Conservation (phyloP, 371 early-diverging fungal genomes). For the Ordospora pajunii region DNA sequence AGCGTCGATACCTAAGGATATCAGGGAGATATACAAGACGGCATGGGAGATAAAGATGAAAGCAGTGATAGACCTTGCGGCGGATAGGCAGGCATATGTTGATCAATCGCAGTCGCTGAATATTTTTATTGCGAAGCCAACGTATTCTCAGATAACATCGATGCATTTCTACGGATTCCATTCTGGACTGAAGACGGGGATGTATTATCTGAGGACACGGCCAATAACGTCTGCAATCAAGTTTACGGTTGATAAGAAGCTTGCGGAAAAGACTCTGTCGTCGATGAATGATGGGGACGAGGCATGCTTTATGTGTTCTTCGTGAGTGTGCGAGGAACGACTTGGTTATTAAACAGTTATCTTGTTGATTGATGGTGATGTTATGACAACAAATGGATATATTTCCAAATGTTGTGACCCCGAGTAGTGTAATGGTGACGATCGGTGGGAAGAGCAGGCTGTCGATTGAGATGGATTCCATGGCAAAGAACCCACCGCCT, state of each 20-base stretch:
- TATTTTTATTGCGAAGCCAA: constrained; percentile 82
- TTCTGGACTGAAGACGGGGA: constrained; percentile 94
- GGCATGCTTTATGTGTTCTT: constrained; percentile 13
- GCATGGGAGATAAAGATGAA: constrained; percentile 92
- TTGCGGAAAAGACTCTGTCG: constrained; percentile 34
- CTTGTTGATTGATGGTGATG: not conserved
- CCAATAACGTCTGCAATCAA: constrained; percentile 95
- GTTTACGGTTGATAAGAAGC: constrained; percentile 65
- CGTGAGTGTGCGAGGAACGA: not conserved
- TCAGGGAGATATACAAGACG: constrained; percentile 89
- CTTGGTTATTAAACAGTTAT: not conserved
- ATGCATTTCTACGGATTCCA: constrained; percentile 99
- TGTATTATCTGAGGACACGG: constrained; percentile 93
- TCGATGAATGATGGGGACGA: constrained; percentile 28
- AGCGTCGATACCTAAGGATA: constrained; percentile 72
- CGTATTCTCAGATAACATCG: constrained; percentile 76
- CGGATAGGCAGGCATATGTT: constrained; percentile 87
- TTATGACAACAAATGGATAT: not conserved
- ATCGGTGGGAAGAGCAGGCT: constrained; percentile 47
- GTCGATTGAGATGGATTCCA: constrained; percentile 66
- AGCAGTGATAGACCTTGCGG: constrained; percentile 66
- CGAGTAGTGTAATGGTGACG: not conserved
- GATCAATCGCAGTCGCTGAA: constrained; percentile 96
- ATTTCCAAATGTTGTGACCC: not conserved
- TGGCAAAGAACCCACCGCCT: constrained; percentile 66